These are phyloP conservation scores for Sporopachydermia lactativora DNA, from an alignment of 805 yeast species.

Conservation along the genomic window DNA sequence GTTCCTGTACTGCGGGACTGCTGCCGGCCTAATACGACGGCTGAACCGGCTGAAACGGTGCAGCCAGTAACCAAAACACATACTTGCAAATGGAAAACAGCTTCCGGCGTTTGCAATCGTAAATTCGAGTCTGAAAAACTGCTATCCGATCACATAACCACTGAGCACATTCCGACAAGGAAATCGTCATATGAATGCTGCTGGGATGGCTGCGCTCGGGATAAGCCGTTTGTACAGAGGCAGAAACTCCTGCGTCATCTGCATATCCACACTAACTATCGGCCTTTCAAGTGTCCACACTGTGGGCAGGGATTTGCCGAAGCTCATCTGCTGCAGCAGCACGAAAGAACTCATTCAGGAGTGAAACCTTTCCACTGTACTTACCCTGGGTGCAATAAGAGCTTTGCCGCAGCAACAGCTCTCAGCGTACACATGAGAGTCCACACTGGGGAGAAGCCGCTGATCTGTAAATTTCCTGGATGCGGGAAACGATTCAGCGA, in stretches of 20 bases:
- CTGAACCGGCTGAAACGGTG: too few relatives aligned
- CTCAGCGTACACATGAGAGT: conserved; percentile 71
- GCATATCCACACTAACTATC: conserved; percentile 75
- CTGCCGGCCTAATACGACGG: too few relatives aligned
- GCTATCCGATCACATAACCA: conserved; percentile 57
- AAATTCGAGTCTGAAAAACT: conserved; percentile 39
- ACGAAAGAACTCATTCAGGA: conserved; percentile 74
- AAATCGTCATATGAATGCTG: conserved; percentile 52
- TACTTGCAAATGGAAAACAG: conserved; percentile 27
- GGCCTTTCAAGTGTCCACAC: conserved; percentile 58
- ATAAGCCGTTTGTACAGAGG: conserved; percentile 55
- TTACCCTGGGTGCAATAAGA: conserved; percentile 42
- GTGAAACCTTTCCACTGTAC: conserved; percentile 75
- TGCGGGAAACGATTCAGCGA: conserved; percentile 83
- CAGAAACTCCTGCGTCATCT: conserved; percentile 81
- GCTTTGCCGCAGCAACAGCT: conserved; percentile 72
- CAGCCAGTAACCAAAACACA: too few relatives aligned
- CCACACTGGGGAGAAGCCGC: conserved; percentile 86
- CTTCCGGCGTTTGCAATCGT: conserved; percentile 31
- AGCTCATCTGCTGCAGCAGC: conserved; percentile 66
- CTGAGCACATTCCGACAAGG: conserved; percentile 62
- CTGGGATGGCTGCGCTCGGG: conserved; percentile 70
- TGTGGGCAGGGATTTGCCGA: conserved; percentile 69
- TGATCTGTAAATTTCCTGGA: conserved; percentile 62
- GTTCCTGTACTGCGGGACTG: too few relatives aligned